Evolutionary conservation across 352 stramenopile species (phyloP).

Genomic region (Pythium volutum): DNA sequence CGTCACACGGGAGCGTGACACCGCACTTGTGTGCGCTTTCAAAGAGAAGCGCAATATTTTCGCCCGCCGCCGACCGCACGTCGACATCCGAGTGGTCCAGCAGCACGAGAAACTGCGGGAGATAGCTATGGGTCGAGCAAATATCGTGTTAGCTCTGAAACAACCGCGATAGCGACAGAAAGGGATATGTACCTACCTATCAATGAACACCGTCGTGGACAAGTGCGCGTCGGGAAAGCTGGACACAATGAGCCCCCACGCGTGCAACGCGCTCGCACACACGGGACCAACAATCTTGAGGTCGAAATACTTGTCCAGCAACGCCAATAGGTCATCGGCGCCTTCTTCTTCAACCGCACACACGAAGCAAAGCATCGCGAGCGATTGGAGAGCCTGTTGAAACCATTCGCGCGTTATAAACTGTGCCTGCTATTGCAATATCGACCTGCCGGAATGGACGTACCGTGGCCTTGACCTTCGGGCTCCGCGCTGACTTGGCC

Average conservation of each 20-base stretch:
- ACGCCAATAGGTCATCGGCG: conserved; percentile 49
- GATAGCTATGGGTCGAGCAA: conserved; percentile 33
- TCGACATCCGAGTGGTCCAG: conserved; percentile 81
- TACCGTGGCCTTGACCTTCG: conserved; percentile 67
- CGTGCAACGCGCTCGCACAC: conserved; percentile 59
- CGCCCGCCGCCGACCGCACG: conserved; percentile 70
- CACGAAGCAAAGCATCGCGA: conserved; percentile 74
- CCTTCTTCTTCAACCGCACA: conserved; percentile 81
- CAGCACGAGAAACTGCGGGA: conserved; percentile 68
- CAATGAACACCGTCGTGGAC: conserved; percentile 43
- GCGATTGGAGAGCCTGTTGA: conserved; percentile 54
- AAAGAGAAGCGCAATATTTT: conserved; percentile 85
- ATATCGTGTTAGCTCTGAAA: neutral
- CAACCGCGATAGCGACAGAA: neutral
- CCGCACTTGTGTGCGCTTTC: conserved; percentile 56
- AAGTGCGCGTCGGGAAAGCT: conserved; percentile 54
- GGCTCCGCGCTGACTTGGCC: conserved; percentile 56
- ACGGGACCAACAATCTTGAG: conserved; percentile 60
- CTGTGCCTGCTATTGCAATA: neutral
- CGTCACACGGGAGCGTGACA: conserved; percentile 49
- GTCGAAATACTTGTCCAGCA: conserved; percentile 72
- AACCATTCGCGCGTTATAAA: neutral
- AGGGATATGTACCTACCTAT: conserved; percentile 38
- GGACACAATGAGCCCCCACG: conserved; percentile 73
- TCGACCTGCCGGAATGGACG: neutral